These are phyloP conservation scores for Xerocomellus dryophilus DNA, from an alignment of 768 basidiomycete species.

Conservation along the genomic window DNA sequence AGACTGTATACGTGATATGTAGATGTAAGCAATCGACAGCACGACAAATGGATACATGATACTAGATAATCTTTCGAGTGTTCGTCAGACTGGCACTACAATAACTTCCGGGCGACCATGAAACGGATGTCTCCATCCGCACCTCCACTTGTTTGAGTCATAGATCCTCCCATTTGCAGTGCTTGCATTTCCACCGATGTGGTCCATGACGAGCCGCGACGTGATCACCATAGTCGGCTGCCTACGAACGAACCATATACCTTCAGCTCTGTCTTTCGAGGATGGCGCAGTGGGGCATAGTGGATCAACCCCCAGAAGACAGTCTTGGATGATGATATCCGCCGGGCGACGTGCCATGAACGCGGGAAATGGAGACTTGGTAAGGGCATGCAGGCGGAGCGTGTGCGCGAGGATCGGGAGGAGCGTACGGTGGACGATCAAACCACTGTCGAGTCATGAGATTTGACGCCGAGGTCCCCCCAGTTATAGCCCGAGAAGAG, in stretches of 20 bases:
- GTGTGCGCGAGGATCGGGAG: slow-evolving; percentile 34
- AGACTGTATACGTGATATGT: not conserved
- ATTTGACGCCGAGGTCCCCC: not conserved
- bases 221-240: slow-evolving; percentile 37
- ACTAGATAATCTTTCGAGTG: not conserved
- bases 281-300: slow-evolving; percentile 30
- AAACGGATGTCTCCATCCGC: slow-evolving; percentile 46
- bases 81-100: slow-evolving; percentile 32
- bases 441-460: slow-evolving; percentile 29
- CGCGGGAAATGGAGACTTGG: slow-evolving; percentile 26
- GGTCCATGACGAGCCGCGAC: slow-evolving; percentile 42
- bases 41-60: not conserved
- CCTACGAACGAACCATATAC: slow-evolving; percentile 9
- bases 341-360: slow-evolving; percentile 33
- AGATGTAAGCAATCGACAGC: not conserved
- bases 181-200: slow-evolving; percentile 39
- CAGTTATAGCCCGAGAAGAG: not conserved
- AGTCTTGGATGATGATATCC: slow-evolving; percentile 43
- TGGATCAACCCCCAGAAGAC: slow-evolving; percentile 38
- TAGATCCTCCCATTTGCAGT: slow-evolving; percentile 32
- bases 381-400: slow-evolving; percentile 33
- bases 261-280: slow-evolving; percentile 1
- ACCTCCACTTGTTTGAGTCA: slow-evolving; percentile 39
- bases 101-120: slow-evolving; percentile 37
- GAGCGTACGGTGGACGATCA: slow-evolving; percentile 39